Evolutionary conservation across 2,329 filamentous ascomycete species (phyloP).

Genomic region (Podosphaera xanthii): DNA sequence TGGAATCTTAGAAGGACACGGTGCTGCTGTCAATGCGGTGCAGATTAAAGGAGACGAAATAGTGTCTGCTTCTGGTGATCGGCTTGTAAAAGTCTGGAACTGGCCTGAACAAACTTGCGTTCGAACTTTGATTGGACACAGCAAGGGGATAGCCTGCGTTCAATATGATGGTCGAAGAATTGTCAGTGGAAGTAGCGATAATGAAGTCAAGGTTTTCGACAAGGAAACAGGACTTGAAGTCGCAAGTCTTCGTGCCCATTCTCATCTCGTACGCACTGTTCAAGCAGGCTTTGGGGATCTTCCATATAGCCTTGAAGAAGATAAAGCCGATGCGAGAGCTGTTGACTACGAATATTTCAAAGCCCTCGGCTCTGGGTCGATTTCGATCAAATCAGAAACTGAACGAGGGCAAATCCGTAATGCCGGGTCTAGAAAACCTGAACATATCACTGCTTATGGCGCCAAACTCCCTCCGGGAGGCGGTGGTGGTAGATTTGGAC

Average conservation of each 20-base stretch:
- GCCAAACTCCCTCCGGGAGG: slow-evolving; percentile 79
- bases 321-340: slow-evolving; percentile 46
- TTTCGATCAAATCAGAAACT: slow-evolving; percentile 14
- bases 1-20: slow-evolving; percentile 60
- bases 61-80: slow-evolving; percentile 85
- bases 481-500: slow-evolving; percentile 67
- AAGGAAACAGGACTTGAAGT: slow-evolving; percentile 68
- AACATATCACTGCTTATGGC: slow-evolving; percentile 57
- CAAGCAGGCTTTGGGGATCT: slow-evolving; percentile 87
- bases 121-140: slow-evolving; percentile 64
- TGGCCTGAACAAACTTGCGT: slow-evolving; percentile 56
- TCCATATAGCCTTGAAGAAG: slow-evolving; percentile 54
- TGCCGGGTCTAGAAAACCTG: slow-evolving; percentile 50
- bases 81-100: slow-evolving; percentile 86
- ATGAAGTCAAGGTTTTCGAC: slow-evolving; percentile 90
- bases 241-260: slow-evolving; percentile 63
- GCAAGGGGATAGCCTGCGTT: slow-evolving; percentile 91
- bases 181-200: slow-evolving; percentile 88
- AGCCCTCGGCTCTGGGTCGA: slow-evolving; percentile 28
- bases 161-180: slow-evolving; percentile 88
- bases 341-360: slow-evolving; percentile 53
- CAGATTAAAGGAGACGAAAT: slow-evolving; percentile 71
- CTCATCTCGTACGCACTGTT: slow-evolving; percentile 71
- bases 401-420: slow-evolving; percentile 18
- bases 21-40: slow-evolving; percentile 86